Evolutionary conservation across 805 yeast genomes (phyloP).

Genomic region (Grigorovia yakushimaensis): DNA sequence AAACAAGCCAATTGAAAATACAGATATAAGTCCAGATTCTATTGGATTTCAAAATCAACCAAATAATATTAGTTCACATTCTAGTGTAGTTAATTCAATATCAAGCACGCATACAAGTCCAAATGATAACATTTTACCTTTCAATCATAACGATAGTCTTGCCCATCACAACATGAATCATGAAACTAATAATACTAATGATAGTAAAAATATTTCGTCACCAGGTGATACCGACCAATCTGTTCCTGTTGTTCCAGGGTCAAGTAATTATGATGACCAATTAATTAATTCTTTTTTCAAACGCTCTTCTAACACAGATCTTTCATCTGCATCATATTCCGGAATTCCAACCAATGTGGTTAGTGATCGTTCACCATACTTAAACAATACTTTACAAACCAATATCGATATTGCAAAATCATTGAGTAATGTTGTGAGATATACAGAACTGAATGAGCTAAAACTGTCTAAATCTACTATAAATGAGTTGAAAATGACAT

Average conservation of each 20-base stretch:
- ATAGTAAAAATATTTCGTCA: neutral
- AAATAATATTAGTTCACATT: neutral
- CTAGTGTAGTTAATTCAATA: neutral
- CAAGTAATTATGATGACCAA: neutral
- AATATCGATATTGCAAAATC: conserved; percentile 26
- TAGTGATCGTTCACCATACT: neutral
- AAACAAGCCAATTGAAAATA: neutral
- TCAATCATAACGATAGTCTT: no score
- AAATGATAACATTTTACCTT: neutral
- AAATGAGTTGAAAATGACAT: conserved; percentile 20
- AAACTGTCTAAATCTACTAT: conserved; percentile 20
- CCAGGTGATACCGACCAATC: neutral
- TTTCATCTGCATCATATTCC: neutral
- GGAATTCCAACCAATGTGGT: neutral
- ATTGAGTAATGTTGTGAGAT: conserved; percentile 22
- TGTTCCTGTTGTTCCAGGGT: neutral
- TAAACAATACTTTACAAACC: conserved; percentile 10
- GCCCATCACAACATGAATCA: no score
- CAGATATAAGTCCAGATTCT: neutral
- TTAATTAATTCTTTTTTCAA: neutral
- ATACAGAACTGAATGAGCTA: conserved; percentile 22
- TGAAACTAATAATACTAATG: no score
- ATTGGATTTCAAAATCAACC: neutral
- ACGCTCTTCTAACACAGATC: neutral
- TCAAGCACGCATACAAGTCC: neutral